A percentile compares a stretch with the other conserved stretches of the same genome.
Evolutionary conservation across 805 yeast genomes (phyloP).

Genomic region (Schizosaccharomyces octosporus): DNA sequence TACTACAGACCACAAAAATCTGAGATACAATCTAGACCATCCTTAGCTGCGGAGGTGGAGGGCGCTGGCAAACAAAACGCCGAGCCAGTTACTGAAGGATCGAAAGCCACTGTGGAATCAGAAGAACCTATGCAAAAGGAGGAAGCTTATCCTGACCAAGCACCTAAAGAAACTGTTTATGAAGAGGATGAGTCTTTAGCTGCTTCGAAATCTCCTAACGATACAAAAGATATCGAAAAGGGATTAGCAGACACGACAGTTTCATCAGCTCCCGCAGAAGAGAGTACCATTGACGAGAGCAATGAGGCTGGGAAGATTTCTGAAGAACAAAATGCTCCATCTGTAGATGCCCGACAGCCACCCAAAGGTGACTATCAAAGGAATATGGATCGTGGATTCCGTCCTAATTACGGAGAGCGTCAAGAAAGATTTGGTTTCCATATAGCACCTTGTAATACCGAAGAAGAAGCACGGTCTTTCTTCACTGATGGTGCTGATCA

Average conservation of each 20-base stretch:
- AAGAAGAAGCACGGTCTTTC: constrained; percentile 1
- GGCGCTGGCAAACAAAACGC: neutral
- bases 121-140: no score
- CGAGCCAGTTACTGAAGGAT: neutral
- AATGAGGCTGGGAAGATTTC: neutral
- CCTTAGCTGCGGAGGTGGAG: no score
- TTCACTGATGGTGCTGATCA: neutral
- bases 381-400: neutral
- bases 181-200: no score
- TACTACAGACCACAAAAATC: neutral
- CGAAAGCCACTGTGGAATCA: neutral
- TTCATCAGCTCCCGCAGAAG: neutral
- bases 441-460: constrained; percentile 1
- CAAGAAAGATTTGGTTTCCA: neutral
- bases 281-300: neutral
- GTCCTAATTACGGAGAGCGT: neutral
- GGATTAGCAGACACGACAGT: neutral
- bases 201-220: no score
- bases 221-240: neutral
- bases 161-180: no score
- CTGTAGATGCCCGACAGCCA: neutral
- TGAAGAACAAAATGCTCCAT: neutral
- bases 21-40: neutral
- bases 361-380: neutral
- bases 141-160: no score